Percentiles rank a stretch among this genome's conserved stretches.
These are phyloP conservation scores for Coniella vitis DNA, from an alignment of 2,329 filamentous ascomycete genomes.

Conservation along the genomic window DNA sequence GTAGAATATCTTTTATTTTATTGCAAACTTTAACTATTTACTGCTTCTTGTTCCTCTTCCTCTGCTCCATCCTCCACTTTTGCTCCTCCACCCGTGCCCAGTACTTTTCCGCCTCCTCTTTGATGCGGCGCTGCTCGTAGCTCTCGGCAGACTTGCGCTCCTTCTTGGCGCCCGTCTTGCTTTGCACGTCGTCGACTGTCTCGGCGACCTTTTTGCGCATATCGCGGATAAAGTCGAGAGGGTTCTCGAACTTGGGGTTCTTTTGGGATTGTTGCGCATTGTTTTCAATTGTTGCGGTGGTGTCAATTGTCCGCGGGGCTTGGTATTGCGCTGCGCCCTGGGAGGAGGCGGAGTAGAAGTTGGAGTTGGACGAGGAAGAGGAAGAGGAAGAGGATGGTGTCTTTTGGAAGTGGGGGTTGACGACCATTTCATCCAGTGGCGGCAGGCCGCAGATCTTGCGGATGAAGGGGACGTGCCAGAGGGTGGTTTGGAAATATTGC, in stretches of 20 bases:
- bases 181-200: neutral
- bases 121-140: constrained; percentile 7
- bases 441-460: constrained; percentile 32
- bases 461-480: constrained; percentile 35
- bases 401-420: neutral
- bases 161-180: neutral
- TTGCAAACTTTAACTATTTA: no score
- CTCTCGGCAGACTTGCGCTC: neutral
- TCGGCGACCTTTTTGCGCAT: constrained; percentile 1
- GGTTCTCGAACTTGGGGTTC: constrained; percentile 1
- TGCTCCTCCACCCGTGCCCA: constrained; percentile 2
- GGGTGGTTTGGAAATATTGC: constrained; percentile 35
- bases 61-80: constrained; percentile 3
- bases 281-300: constrained; percentile 16
- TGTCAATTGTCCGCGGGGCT: constrained; percentile 25
- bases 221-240: neutral
- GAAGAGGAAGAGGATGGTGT: constrained; percentile 3
- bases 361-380: neutral
- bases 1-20: no score
- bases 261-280: neutral
- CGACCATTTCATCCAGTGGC: constrained; percentile 19
- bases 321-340: constrained; percentile 21
- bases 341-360: neutral
- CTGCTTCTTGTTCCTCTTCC: neutral
- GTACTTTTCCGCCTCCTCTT: constrained; percentile 13